phyloP scores from a whole-genome alignment of 306 rosid genomes.

The Pueraria montana region DNA sequence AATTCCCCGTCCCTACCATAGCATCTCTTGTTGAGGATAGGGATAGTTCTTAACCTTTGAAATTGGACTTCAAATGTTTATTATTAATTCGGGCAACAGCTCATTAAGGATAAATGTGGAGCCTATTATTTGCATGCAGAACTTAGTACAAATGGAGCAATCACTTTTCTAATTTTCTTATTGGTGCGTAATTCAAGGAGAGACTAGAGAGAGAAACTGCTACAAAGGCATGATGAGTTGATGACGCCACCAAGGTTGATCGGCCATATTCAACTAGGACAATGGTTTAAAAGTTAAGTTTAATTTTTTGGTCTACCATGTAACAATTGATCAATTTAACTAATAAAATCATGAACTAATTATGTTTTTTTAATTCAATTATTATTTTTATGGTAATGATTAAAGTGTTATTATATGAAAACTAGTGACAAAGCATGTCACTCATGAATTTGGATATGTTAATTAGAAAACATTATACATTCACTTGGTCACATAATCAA shows the following conservation, averaged over 20 bases:
- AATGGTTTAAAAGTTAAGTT: too few relatives aligned
- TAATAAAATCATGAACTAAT: too few relatives aligned
- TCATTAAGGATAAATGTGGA: neutral
- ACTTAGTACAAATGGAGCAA: constrained; percentile 16
- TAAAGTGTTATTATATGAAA: too few relatives aligned
- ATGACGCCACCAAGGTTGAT: neutral
- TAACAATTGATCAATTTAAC: too few relatives aligned
- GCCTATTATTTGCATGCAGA: neutral
- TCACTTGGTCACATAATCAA: too few relatives aligned
- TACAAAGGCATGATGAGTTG: neutral
- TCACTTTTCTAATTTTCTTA: neutral
- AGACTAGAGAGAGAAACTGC: neutral
- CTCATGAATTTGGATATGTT: too few relatives aligned
- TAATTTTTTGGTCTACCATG: too few relatives aligned
- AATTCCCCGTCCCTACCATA: neutral
- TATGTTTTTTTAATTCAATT: too few relatives aligned
- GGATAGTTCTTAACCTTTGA: neutral
- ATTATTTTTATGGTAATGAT: too few relatives aligned
- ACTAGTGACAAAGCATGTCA: too few relatives aligned
- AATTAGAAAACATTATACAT: too few relatives aligned
- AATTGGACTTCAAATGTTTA: neutral
- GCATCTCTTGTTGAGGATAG: neutral
- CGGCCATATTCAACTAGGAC: too few relatives aligned
- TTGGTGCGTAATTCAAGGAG: neutral
- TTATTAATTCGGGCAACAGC: neutral